Base-by-base conservation (phyloP, 2,329 filamentous ascomycete genomes). In the Neonectria faginata region DNA sequence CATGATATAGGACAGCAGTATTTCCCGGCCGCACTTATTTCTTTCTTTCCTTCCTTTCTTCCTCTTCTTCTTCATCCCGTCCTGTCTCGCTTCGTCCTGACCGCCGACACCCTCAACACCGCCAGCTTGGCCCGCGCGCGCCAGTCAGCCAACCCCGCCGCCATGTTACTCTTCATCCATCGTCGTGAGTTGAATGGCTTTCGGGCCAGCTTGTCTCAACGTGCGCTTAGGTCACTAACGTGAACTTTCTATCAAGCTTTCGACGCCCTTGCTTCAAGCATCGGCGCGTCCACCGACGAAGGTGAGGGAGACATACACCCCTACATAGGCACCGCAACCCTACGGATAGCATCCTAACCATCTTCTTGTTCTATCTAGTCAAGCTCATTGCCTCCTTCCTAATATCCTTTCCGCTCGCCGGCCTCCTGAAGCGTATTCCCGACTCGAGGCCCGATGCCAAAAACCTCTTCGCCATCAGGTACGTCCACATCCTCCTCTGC, bases 351-450 rank as follows among this genome's bases (percentile, higher is more conserved):
- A n/a, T 45, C 39, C 69, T 72, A 48, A 74, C 60, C 20, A 67
- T 70, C 62, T 68, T 52, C 57, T 44, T 36, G 7, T 36, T 33
- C 25, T 10, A n/a, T 52, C 62, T 72, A 97, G 94, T 99, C 72
- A 99, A 99, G 79, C 91, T 98, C 72, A 91, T 97, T 73, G 90
- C 90, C 77, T 93, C 92, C 7, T 97, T 98, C 79, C 85, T 99
- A 52, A 80, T 97, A 42, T 98, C 96, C 11, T 99, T 97, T 76
- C 96, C 96, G 2, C 86, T 99, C 59, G 93, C 96, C 52, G 96
- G 87, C 25, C 78, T 97, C 27, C 85, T 99, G 9, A 99, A 99
- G 80, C 88, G 96, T 57, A 86, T 99, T 20, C 95, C 96, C 33
- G 96, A 99, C 81, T 82, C 88, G 53, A 89, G 91, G 57, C 95